Evolutionary conservation across 139 green algal genomes (phyloP).

Genomic region (Protoeuglena noctilucae): DNA sequence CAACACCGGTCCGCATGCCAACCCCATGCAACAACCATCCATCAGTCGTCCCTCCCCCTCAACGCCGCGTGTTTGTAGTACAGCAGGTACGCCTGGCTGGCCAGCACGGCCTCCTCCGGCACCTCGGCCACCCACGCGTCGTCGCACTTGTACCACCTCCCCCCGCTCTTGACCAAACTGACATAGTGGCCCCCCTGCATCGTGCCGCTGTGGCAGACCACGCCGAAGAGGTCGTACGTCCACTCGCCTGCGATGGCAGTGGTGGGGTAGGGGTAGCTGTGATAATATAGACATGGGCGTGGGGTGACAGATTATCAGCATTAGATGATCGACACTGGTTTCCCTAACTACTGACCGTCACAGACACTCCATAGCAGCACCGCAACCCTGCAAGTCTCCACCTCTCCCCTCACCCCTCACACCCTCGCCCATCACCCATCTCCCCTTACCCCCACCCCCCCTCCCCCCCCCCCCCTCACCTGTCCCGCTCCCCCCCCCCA

Average conservation of each 20-base stretch:
- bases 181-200: constrained; percentile 73
- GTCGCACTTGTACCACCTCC: constrained; percentile 68
- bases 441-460: too few relatives aligned
- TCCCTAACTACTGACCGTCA: neutral
- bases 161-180: constrained; percentile 31
- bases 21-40: too few relatives aligned
- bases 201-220: constrained; percentile 62
- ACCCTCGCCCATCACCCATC: neutral
- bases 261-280: too few relatives aligned
- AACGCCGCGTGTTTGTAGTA: too few relatives aligned
- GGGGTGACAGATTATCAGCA: neutral
- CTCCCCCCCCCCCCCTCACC: neutral
- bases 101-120: constrained; percentile 35
- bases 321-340: neutral
- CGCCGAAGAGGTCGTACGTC: constrained; percentile 62
- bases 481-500: neutral
- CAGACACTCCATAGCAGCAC: neutral
- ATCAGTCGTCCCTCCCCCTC: too few relatives aligned
- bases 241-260: too few relatives aligned
- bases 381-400: neutral
- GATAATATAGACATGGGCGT: too few relatives aligned
- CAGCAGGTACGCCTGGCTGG: constrained; percentile 72
- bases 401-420: neutral
- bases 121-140: constrained; percentile 56
- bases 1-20: too few relatives aligned